Evolutionary conservation across 345 rosid species (phyloP).

Genomic region (Gossypium australe): DNA sequence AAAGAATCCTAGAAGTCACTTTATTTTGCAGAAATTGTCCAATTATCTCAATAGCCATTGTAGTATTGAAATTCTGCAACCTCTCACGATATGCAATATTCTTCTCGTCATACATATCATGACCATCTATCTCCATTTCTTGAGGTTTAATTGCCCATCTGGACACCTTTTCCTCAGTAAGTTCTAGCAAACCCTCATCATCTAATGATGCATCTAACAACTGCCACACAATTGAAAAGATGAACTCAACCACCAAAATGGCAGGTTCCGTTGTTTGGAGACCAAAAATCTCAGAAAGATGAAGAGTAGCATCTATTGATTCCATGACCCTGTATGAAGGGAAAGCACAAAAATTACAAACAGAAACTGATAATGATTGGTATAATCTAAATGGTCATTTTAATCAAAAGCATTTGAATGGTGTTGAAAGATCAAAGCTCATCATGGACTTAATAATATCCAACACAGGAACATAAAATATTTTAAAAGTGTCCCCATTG

Average conservation of each 20-base stretch:
- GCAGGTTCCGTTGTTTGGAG: slow-evolving; percentile 61
- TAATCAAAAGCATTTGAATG: not conserved
- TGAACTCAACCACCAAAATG: slow-evolving; percentile 51
- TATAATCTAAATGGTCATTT: not conserved
- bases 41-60: slow-evolving; percentile 69
- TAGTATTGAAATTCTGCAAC: slow-evolving; percentile 56
- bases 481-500: not conserved
- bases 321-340: slow-evolving; percentile 58
- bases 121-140: slow-evolving; percentile 70
- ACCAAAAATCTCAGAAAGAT: slow-evolving; percentile 58
- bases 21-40: slow-evolving; percentile 61
- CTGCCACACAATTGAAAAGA: slow-evolving; percentile 69
- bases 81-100: slow-evolving; percentile 45
- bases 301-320: slow-evolving; percentile 63
- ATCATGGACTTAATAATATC: too few relatives aligned
- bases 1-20: slow-evolving; percentile 66
- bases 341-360: slow-evolving; percentile 4
- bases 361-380: not conserved
- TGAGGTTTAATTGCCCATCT: slow-evolving; percentile 48
- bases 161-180: slow-evolving; percentile 50
- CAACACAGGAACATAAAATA: not conserved
- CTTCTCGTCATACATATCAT: slow-evolving; percentile 40
- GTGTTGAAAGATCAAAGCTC: not conserved
- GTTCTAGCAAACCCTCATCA: slow-evolving; percentile 81
- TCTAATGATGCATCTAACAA: slow-evolving; percentile 80